A percentile compares a stretch with the other conserved stretches of the same genome.
Conservation (phyloP, 768 basidiomycete genomes). For the Sistotremastrum niveocremeum region DNA sequence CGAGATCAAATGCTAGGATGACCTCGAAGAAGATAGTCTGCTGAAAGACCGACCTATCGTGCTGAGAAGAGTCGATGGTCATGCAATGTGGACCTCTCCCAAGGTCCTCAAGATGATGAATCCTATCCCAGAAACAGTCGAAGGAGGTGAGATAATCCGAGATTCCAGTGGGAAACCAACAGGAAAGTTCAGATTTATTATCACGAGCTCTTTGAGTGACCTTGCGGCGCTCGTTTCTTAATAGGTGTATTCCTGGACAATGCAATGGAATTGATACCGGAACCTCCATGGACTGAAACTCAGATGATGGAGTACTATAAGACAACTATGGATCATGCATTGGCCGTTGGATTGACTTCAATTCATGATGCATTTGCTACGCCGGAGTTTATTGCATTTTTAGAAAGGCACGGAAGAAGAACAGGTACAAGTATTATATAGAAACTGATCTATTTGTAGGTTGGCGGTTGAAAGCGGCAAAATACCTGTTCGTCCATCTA, state of each 20-base stretch:
- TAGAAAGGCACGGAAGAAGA: slow-evolving; percentile 31
- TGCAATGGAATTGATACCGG: slow-evolving; percentile 64
- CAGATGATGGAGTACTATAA: slow-evolving; percentile 45
- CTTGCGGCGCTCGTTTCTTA: slow-evolving; percentile 1
- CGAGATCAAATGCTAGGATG: slow-evolving; percentile 31
- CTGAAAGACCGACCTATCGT: slow-evolving; percentile 60
- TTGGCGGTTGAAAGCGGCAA: slow-evolving; percentile 45
- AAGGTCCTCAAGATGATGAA: slow-evolving; percentile 53
- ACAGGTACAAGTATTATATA: slow-evolving; percentile 10
- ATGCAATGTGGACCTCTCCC: slow-evolving; percentile 79
- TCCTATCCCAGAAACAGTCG: slow-evolving; percentile 44
- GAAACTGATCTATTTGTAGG: slow-evolving; percentile 24
- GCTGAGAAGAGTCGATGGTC: slow-evolving; percentile 66
- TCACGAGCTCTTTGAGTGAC: background rate
- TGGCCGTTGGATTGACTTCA: slow-evolving; percentile 70
- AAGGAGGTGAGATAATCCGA: slow-evolving; percentile 66
- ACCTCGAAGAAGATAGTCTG: slow-evolving; percentile 56
- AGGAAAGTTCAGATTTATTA: slow-evolving; percentile 27
- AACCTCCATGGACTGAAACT: slow-evolving; percentile 46
- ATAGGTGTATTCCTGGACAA: slow-evolving; percentile 77
- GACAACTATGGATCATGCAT: slow-evolving; percentile 50
- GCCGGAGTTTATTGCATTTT: slow-evolving; percentile 45
- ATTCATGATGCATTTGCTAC: slow-evolving; percentile 70
- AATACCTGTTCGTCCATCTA: slow-evolving; percentile 43
- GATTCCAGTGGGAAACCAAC: slow-evolving; percentile 53